Conservation (phyloP, 2,329 filamentous ascomycete genomes). For the Fusarium musae region DNA sequence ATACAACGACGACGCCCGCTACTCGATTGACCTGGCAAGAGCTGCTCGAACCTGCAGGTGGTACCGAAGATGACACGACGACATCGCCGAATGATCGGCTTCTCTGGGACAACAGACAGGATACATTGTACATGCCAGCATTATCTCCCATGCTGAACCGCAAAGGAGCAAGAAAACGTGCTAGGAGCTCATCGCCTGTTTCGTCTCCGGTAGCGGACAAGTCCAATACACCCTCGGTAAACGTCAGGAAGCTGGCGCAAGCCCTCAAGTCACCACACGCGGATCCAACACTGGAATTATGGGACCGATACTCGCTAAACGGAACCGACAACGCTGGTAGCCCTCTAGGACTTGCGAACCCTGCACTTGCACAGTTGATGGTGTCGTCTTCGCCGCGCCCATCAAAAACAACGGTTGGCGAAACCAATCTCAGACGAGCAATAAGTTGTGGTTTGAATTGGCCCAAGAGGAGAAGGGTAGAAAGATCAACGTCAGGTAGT, state of each 20-base stretch:
- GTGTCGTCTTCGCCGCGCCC: constrained; percentile 77
- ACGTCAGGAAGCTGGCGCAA: constrained; percentile 67
- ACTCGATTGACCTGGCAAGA: constrained; percentile 68
- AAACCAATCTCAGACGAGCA: constrained; percentile 66
- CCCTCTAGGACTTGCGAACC: constrained; percentile 61
- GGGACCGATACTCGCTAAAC: constrained; percentile 76
- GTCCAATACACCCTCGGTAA: constrained; percentile 59
- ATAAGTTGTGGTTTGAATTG: constrained; percentile 77
- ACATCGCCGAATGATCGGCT: constrained; percentile 70
- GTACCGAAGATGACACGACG: constrained; percentile 58
- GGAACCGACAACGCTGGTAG: constrained; percentile 54
- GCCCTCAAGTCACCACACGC: constrained; percentile 73
- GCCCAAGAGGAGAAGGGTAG: constrained; percentile 75
- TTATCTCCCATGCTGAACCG: constrained; percentile 62
- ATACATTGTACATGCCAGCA: constrained; percentile 53
- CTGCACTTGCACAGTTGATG: constrained; percentile 72
- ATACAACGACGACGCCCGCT: constrained; percentile 56
- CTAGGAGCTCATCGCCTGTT: constrained; percentile 77
- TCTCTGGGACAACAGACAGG: constrained; percentile 67
- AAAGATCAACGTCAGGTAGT: constrained; percentile 56
- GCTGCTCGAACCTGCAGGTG: constrained; percentile 59
- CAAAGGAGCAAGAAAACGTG: constrained; percentile 71
- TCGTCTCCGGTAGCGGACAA: constrained; percentile 71
- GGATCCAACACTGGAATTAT: constrained; percentile 79
- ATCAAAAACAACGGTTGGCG: constrained; percentile 52